Evolutionary conservation across 2,329 filamentous ascomycete species (phyloP).

Genomic region (Fusarium albosuccineum): DNA sequence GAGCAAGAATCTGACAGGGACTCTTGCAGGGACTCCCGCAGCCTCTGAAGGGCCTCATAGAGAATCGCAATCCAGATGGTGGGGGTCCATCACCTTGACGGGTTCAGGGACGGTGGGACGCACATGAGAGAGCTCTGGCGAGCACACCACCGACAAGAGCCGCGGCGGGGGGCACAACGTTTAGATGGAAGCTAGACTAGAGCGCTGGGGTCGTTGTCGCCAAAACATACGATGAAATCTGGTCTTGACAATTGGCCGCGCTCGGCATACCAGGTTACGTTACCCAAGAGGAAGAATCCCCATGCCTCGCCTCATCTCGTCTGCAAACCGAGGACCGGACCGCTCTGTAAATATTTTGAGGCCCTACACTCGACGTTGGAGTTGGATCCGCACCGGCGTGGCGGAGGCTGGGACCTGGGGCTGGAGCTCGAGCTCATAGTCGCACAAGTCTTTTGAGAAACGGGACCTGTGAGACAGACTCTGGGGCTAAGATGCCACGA

Average conservation of each 20-base stretch:
- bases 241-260: slow-evolving; percentile 18
- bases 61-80: slow-evolving; percentile 22
- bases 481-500: slow-evolving; percentile 28
- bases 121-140: slow-evolving; percentile 23
- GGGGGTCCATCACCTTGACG: slow-evolving; percentile 42
- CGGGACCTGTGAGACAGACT: slow-evolving; percentile 15
- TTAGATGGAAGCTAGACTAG: neutral
- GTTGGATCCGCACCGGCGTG: slow-evolving; percentile 7
- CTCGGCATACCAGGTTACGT: slow-evolving; percentile 26
- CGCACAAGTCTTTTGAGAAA: slow-evolving; percentile 7
- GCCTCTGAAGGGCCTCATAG: slow-evolving; percentile 40
- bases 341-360: slow-evolving; percentile 7
- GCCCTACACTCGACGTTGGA: slow-evolving; percentile 9
- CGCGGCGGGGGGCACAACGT: slow-evolving; percentile 11
- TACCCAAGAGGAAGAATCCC: slow-evolving; percentile 10
- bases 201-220: slow-evolving; percentile 9
- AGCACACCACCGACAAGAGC: slow-evolving; percentile 36
- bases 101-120: slow-evolving; percentile 28
- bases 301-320: slow-evolving; percentile 1
- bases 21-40: slow-evolving; percentile 31
- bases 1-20: slow-evolving; percentile 35
- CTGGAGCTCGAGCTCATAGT: slow-evolving; percentile 23
- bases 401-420: slow-evolving; percentile 30
- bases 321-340: slow-evolving; percentile 12
- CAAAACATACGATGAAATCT: slow-evolving; percentile 43